Conservation (phyloP, 75 land plant genomes). For the Isoetes taiwanensis region DNA sequence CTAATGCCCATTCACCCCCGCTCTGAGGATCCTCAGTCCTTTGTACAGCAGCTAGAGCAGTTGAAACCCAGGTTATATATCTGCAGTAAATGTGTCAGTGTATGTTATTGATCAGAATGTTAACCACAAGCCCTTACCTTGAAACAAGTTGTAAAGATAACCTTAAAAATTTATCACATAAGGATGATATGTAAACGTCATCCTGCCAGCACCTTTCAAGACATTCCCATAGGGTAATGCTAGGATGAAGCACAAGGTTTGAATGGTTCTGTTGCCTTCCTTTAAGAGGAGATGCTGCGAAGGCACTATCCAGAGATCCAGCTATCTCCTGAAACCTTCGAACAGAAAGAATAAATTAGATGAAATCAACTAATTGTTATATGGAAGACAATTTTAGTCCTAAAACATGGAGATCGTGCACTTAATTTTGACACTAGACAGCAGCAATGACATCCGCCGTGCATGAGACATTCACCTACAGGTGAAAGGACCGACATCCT, state of each 20-base stretch:
- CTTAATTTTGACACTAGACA: too few relatives aligned
- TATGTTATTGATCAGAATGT: too few relatives aligned
- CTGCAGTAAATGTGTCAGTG: conserved; percentile 17
- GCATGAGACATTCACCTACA: too few relatives aligned
- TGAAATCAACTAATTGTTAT: too few relatives aligned
- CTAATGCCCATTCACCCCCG: conserved; percentile 64
- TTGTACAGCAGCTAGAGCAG: conserved; percentile 61
- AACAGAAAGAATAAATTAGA: too few relatives aligned
- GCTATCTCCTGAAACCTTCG: conserved; percentile 99
- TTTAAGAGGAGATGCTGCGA: conserved; percentile 21
- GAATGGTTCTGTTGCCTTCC: conserved; percentile 18
- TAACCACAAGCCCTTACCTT: too few relatives aligned
- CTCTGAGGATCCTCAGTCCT: too few relatives aligned
- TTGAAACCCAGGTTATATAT: conserved; percentile 75
- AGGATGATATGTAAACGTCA: conserved; percentile 58
- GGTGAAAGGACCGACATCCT: too few relatives aligned
- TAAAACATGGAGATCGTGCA: too few relatives aligned
- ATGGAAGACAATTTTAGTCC: too few relatives aligned
- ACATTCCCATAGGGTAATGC: conserved; percentile 45
- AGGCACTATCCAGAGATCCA: conserved; percentile 53
- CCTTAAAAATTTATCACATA: conserved; percentile 78
- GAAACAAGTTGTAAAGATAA: conserved; percentile 70
- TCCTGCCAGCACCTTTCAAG: conserved; percentile 75
- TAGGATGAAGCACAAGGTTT: conserved; percentile 40
- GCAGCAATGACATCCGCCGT: too few relatives aligned